Evolutionary conservation across 192 early-diverging fungal species (phyloP), one percentile per base, ranked within the genome.

Genomic region (Pilaira anomala): DNA sequence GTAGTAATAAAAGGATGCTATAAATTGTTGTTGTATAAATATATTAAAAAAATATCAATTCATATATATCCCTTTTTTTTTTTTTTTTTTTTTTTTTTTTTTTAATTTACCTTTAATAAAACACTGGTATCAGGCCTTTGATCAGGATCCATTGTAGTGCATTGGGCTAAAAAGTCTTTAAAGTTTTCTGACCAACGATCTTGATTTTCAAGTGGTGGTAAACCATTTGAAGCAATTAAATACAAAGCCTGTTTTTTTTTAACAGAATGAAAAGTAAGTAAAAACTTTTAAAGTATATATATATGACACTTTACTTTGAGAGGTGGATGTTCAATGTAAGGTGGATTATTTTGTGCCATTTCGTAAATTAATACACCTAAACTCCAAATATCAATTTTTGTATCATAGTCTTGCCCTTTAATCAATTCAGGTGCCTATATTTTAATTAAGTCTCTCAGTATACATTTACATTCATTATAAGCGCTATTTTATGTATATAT

Each of bases 301-400:
- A 36, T 18, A 55, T 8, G 0, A 19, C n/a, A n/a, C 40, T 36
- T 45, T 76, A 83, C 81, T 42, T 78, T 68, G 28, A 84, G 57
- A 41, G 82, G 82, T 9, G 94, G 93, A 59, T 94, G 83, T 67
- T 96, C 94, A 28, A 97, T 69, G 71, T 95, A 96, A 16, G 95
- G 95, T 58, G 95, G 95, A 62, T 98, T 91, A 48, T 92, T 91
- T 65, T 98, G 94, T 39, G 93, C 80, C 93, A 96, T 96, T 73
- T 98, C 95, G 30, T 95, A 91, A 30, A 91, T 86, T 80, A 96
- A 86, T 60, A 95, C 88, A 21, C 95, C 95, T 49, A 96, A 76
- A 58, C 92, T 93, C 95, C 95, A 98, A 8, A 98, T 81, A 69
- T 98, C 95, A 29, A 93, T 92, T 66, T 93, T 94, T 28, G 92